These are phyloP conservation scores for Melanomma pulvis-pyrius DNA, from an alignment of 495 filamentous ascomycete species.

Conservation along the genomic window DNA sequence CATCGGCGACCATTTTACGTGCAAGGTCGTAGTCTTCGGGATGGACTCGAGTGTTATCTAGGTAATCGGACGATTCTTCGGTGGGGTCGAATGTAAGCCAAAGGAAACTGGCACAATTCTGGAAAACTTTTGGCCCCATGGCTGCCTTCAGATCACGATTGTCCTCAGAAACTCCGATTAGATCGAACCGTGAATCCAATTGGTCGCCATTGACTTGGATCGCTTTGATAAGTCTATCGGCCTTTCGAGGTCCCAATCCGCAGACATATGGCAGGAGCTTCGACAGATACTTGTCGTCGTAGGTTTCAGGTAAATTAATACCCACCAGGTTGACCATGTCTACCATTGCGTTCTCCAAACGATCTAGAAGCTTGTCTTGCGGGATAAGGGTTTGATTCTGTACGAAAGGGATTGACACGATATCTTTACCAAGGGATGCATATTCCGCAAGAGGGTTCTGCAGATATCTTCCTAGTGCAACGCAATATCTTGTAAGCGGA, in stretches of 20 bases:
- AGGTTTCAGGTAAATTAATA: constrained; percentile 90
- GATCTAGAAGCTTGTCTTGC: constrained; percentile 78
- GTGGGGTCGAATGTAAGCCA: constrained; percentile 82
- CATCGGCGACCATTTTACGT: constrained; percentile 97
- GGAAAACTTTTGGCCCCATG: constrained; percentile 87
- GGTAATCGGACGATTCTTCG: constrained; percentile 79
- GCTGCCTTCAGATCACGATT: constrained; percentile 61
- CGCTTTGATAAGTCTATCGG: constrained; percentile 80
- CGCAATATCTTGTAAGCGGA: constrained; percentile 81
- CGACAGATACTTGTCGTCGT: constrained; percentile 73
- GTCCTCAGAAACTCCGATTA: constrained; percentile 77
- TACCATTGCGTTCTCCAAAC: constrained; percentile 90
- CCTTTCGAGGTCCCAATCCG: constrained; percentile 91
- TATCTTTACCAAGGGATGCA: constrained; percentile 83
- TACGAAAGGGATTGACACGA: constrained; percentile 84
- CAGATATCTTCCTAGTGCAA: constrained; percentile 84
- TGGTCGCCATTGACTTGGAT: constrained; percentile 56
- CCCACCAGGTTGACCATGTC: constrained; percentile 98
- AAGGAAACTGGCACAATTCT: constrained; percentile 94
- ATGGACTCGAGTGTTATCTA: constrained; percentile 95
- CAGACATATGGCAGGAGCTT: constrained; percentile 90
- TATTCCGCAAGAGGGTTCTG: constrained; percentile 96
- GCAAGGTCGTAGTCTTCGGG: constrained; percentile 98
- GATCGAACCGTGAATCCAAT: constrained; percentile 77
- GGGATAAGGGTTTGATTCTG: constrained; percentile 85